These are phyloP conservation scores for Euphorbia lathyris DNA, from an alignment of 345 rosid species.

Conservation along the genomic window DNA sequence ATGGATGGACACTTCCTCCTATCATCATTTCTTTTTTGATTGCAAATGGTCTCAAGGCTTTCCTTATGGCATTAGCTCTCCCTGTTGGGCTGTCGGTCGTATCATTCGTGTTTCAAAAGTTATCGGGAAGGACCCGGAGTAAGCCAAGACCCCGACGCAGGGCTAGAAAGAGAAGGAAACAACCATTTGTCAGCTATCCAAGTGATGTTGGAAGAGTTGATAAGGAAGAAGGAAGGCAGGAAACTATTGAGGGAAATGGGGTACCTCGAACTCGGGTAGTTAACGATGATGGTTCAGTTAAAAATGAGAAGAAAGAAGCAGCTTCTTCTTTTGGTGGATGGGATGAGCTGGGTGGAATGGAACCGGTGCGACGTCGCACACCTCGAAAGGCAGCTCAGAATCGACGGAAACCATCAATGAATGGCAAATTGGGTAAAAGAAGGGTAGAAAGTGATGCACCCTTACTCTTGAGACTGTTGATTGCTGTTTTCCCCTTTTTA, in stretches of 20 bases:
- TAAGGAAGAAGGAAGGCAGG: conserved; percentile 16
- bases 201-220: conserved; percentile 22
- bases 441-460: conserved; percentile 33
- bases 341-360: conserved; percentile 46
- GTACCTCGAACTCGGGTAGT: conserved; percentile 29
- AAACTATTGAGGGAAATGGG: conserved; percentile 19
- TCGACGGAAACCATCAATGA: background rate
- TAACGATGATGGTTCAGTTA: conserved; percentile 24
- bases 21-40: conserved; percentile 36
- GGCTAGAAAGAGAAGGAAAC: conserved; percentile 26
- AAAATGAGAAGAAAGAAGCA: conserved; percentile 16
- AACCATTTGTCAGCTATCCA: conserved; percentile 13
- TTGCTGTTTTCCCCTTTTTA: conserved; percentile 58
- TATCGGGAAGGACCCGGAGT: conserved; percentile 21
- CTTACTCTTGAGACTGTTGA: conserved; percentile 50
- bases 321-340: conserved; percentile 49
- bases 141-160: conserved; percentile 29
- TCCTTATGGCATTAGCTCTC: conserved; percentile 38
- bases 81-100: conserved; percentile 36
- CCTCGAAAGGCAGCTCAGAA: conserved; percentile 17
- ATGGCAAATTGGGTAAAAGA: conserved; percentile 31
- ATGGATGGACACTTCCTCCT: conserved; percentile 54
- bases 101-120: conserved; percentile 32
- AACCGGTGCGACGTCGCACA: conserved; percentile 7
- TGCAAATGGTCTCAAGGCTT: conserved; percentile 62